Evolutionary conservation across 2,329 filamentous ascomycete species (phyloP).

Genomic region (Metarhizium humberi): DNA sequence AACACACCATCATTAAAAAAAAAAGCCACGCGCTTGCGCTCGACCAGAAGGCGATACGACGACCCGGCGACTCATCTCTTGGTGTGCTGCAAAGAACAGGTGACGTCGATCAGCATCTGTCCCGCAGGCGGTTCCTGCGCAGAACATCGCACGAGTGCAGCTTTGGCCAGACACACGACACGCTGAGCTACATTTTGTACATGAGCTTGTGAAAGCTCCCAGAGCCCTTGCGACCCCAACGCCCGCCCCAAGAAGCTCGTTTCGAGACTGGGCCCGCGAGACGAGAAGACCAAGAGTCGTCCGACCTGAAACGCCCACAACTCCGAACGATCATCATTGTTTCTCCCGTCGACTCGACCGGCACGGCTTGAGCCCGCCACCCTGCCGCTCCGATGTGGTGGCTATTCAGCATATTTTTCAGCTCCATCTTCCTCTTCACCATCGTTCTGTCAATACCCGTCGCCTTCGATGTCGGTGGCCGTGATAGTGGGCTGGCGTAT

Average conservation of each 20-base stretch:
- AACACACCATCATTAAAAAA: slow-evolving; percentile 1
- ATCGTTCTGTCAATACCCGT: slow-evolving; percentile 94
- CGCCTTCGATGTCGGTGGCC: slow-evolving; percentile 94
- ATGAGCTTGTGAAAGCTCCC: neutral
- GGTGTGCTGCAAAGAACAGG: slow-evolving; percentile 1
- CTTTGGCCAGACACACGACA: neutral
- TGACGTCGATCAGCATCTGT: slow-evolving; percentile 6
- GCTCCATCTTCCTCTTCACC: slow-evolving; percentile 77
- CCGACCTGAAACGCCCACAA: neutral
- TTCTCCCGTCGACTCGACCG: slow-evolving; percentile 3
- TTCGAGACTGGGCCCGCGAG: neutral
- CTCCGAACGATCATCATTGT: neutral
- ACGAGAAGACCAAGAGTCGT: neutral
- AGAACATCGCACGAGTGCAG: neutral
- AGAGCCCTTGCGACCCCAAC: no score
- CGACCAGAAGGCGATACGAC: neutral
- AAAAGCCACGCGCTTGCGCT: slow-evolving; percentile 4
- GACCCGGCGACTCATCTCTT: neutral
- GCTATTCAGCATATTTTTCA: slow-evolving; percentile 71
- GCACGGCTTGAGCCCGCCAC: slow-evolving; percentile 14
- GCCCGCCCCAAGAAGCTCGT: no score
- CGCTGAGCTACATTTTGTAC: neutral
- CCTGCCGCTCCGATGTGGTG: slow-evolving; percentile 57
- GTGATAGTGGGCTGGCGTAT: slow-evolving; percentile 88
- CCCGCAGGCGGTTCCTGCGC: slow-evolving; percentile 1